A percentile compares a stretch with the other conserved stretches of the same genome.
Conservation (phyloP, 257 asterid genomes). For the Linderniella brevidens region DNA sequence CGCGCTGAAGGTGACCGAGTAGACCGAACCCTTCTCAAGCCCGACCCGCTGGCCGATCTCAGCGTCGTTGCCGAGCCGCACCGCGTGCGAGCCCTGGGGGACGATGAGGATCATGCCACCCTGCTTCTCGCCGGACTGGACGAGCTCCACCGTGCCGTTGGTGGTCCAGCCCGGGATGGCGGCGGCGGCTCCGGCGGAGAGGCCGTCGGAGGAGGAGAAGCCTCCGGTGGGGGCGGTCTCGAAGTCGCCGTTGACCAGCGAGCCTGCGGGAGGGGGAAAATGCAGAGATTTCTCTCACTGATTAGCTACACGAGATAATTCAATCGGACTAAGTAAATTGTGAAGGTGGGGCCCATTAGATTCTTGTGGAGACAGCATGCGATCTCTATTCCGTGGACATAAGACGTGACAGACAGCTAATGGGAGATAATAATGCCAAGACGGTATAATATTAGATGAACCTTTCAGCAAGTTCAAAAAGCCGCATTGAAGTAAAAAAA, state of each 20-base stretch:
- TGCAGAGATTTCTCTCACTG: too few species aligned
- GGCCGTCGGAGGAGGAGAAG: slow-evolving; percentile 25
- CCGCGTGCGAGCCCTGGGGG: slow-evolving; percentile 75
- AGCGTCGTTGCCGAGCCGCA: slow-evolving; percentile 79
- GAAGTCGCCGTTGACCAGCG: slow-evolving; percentile 71
- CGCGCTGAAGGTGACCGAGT: slow-evolving; percentile 84
- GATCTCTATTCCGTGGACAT: too few species aligned
- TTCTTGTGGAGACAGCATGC: too few species aligned
- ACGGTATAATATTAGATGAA: too few species aligned
- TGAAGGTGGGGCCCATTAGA: too few species aligned
- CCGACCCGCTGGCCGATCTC: slow-evolving; percentile 63
- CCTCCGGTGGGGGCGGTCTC: slow-evolving; percentile 80
- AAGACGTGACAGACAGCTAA: too few species aligned
- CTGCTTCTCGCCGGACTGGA: slow-evolving; percentile 72
- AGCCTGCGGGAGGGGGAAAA: slow-evolving; percentile 19
- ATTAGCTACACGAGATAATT: too few species aligned
- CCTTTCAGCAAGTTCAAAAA: too few species aligned
- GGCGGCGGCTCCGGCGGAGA: slow-evolving; percentile 35
- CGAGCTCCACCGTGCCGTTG: slow-evolving; percentile 71
- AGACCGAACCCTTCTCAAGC: slow-evolving; percentile 58
- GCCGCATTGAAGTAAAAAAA: too few species aligned
- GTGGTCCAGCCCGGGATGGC: slow-evolving; percentile 67
- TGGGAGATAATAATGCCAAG: too few species aligned
- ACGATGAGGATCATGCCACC: slow-evolving; percentile 96
- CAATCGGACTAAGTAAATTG: too few species aligned